phyloP scores from a whole-genome alignment of 179 eudicot genomes.

The Amaranthus tricolor region DNA sequence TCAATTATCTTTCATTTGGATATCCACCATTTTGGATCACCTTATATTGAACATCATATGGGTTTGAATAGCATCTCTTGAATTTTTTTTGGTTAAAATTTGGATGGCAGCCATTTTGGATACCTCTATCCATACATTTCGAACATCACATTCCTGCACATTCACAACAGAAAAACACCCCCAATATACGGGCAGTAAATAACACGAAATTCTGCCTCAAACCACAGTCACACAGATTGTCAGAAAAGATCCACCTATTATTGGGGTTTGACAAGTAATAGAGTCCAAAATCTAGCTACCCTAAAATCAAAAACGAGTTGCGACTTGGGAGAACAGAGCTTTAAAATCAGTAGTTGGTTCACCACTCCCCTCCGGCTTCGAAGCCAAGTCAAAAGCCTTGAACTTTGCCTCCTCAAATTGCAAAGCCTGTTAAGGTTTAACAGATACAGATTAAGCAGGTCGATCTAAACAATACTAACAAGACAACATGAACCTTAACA shows the following conservation, averaged over 20 bases:
- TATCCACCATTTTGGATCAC: too few species aligned
- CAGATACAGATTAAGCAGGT: not conserved
- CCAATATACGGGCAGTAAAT: not conserved
- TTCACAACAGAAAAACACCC: not conserved
- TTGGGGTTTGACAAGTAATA: not conserved
- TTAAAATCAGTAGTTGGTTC: slow-evolving; percentile 78
- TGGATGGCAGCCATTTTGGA: too few species aligned
- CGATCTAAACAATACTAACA: not conserved
- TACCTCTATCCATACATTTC: too few species aligned
- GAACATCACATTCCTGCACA: not conserved
- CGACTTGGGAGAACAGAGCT: slow-evolving; percentile 64
- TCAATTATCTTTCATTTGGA: too few species aligned
- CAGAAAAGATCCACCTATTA: not conserved
- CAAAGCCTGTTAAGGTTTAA: slow-evolving; percentile 55
- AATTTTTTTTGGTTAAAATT: too few species aligned
- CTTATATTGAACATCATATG: too few species aligned
- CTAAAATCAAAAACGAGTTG: slow-evolving; percentile 49
- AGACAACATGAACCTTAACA: too few species aligned
- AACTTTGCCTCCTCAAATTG: slow-evolving; percentile 77
- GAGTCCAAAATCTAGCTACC: not conserved
- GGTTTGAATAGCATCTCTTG: too few species aligned
- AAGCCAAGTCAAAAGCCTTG: slow-evolving; percentile 86
- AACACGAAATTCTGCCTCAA: not conserved
- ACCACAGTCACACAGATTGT: not conserved
- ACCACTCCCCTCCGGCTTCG: slow-evolving; percentile 82